Evolutionary conservation across 441 rosid genomes (phyloP).

Genomic region (Hura crepitans): DNA sequence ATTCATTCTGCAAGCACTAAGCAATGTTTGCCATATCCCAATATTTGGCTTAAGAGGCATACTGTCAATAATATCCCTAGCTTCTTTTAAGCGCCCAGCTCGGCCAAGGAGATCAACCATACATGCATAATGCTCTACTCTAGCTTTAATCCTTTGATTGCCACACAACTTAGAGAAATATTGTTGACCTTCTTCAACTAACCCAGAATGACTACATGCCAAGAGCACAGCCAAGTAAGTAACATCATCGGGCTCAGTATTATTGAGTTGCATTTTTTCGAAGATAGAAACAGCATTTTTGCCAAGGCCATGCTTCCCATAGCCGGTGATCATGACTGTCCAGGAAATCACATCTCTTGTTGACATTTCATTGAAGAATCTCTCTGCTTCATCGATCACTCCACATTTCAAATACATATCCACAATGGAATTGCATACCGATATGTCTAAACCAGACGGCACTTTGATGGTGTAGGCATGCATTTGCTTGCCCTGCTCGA

Average conservation of each 20-base stretch:
- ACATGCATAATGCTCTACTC: slow-evolving; percentile 83
- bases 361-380: slow-evolving; percentile 51
- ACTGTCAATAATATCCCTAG: slow-evolving; percentile 49
- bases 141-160: slow-evolving; percentile 37
- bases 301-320: slow-evolving; percentile 85
- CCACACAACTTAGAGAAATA: slow-evolving; percentile 46
- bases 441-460: slow-evolving; percentile 55
- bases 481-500: slow-evolving; percentile 79
- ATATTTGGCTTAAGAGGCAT: slow-evolving; percentile 63
- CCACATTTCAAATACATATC: slow-evolving; percentile 95
- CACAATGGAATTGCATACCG: slow-evolving; percentile 61
- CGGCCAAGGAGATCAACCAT: slow-evolving; percentile 82
- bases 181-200: slow-evolving; percentile 54
- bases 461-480: slow-evolving; percentile 63
- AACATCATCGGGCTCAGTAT: slow-evolving; percentile 65
- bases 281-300: slow-evolving; percentile 48
- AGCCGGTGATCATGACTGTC: slow-evolving; percentile 87
- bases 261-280: slow-evolving; percentile 45
- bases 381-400: slow-evolving; percentile 58
- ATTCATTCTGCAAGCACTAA: slow-evolving; percentile 73
- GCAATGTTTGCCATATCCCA: slow-evolving; percentile 91
- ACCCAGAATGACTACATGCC: slow-evolving; percentile 89
- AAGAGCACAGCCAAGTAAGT: slow-evolving; percentile 79
- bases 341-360: slow-evolving; percentile 67
- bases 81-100: slow-evolving; percentile 71